phyloP scores from a whole-genome alignment of 2,329 filamentous ascomycete species.

The Thelonectria rubi region DNA sequence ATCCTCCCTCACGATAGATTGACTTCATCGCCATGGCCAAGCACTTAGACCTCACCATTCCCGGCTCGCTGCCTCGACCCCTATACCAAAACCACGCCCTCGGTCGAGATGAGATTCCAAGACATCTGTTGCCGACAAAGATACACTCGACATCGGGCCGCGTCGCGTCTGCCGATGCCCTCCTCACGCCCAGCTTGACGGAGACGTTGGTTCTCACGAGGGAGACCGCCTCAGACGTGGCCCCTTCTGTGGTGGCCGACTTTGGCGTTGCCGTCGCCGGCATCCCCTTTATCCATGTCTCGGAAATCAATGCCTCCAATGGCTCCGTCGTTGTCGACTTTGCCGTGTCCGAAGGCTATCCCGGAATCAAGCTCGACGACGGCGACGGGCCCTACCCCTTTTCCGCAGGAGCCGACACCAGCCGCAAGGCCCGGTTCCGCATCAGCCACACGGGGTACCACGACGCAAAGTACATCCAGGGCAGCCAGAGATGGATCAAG shows the following conservation, averaged over 20 bases:
- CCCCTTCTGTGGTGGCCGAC: background rate
- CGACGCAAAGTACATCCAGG: background rate
- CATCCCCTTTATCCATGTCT: background rate
- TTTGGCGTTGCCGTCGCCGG: background rate
- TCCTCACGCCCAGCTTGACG: background rate
- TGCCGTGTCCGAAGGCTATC: conserved; percentile 3
- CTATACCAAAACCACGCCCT: background rate
- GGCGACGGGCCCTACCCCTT: conserved; percentile 1
- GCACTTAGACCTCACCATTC: background rate
- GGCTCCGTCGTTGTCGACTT: background rate
- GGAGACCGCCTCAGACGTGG: background rate
- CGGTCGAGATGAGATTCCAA: background rate
- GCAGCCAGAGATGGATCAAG: background rate
- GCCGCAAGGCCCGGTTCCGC: background rate
- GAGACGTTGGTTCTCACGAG: background rate
- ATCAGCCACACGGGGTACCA: background rate
- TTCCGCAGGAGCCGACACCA: conserved; percentile 4
- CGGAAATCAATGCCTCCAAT: background rate
- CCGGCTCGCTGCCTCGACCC: background rate
- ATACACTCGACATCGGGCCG: background rate
- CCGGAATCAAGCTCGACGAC: background rate
- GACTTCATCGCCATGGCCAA: background rate
- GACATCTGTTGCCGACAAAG: background rate
- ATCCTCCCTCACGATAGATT: background rate
- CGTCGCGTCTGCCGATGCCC: background rate